Evolutionary conservation across 2,329 filamentous ascomycete species (phyloP).

Genomic region (Hypomyces rosellus): DNA sequence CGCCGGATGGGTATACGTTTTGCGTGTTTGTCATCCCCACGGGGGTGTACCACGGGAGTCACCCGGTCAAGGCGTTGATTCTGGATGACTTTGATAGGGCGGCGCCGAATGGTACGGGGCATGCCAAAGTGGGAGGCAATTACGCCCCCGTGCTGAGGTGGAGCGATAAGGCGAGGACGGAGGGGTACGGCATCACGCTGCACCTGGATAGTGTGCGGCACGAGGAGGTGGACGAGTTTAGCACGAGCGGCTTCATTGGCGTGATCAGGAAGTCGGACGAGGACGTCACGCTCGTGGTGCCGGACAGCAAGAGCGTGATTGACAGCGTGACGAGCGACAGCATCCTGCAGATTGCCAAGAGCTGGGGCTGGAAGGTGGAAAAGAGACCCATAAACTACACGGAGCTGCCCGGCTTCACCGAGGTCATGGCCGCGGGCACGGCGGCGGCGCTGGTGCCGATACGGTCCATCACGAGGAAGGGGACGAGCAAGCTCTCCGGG

Average conservation of each 20-base stretch:
- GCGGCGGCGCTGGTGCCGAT: constrained; percentile 89
- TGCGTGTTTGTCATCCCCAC: constrained; percentile 85
- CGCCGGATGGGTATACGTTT: constrained; percentile 90
- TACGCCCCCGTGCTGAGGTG: constrained; percentile 87
- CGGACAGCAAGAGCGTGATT: constrained; percentile 82
- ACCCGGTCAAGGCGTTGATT: constrained; percentile 81
- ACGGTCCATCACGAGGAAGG: constrained; percentile 72
- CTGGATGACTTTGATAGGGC: constrained; percentile 90
- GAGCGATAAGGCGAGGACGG: constrained; percentile 70
- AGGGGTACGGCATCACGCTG: constrained; percentile 89
- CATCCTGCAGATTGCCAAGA: constrained; percentile 66
- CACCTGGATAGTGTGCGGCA: constrained; percentile 83
- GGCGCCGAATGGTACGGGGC: constrained; percentile 84
- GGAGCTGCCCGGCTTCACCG: constrained; percentile 50
- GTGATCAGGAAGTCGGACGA: constrained; percentile 51
- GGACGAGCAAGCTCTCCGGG: constrained; percentile 29
- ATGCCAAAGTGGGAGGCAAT: constrained; percentile 92
- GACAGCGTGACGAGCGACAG: constrained; percentile 79
- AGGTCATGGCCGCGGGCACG: constrained; percentile 88
- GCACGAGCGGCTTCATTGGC: constrained; percentile 88
- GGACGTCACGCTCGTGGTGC: constrained; percentile 70
- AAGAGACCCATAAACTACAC: constrained; percentile 60
- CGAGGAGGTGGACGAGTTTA: constrained; percentile 90
- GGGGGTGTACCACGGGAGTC: constrained; percentile 86
- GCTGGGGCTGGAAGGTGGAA: constrained; percentile 81